Base-by-base conservation (phyloP, 495 filamentous ascomycete species). In the Penicillium odoratum region DNA sequence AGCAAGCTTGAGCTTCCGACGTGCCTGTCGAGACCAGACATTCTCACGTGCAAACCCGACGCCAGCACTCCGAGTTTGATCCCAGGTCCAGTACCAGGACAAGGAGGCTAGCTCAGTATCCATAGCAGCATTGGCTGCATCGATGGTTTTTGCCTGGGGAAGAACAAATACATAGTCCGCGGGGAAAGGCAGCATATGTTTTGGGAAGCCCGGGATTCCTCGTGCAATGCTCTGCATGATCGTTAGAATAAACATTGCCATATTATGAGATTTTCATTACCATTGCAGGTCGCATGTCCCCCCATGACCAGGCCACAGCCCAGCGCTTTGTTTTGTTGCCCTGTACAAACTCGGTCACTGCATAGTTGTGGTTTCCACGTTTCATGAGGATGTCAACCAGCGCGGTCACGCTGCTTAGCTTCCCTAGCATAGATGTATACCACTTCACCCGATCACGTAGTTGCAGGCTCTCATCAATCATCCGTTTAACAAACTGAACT, bases 351-450 rank as follows among this genome's bases (percentile, higher is more conserved):
- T 88, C 85, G 0, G 85, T 90, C 3, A 96, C 84, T 7, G 92
- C 93, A 57, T 85, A 97, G 71, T 98, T 98, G 11, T 78, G 69
- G 36, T 93, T 82, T 0, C 74, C 78, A 8, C 81, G 70, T 9
- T 74, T 74, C 33, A 78, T 81, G 0, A 98, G 73, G 30, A 71
- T 73, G 16, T 83, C 78, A 0, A 96, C 73, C 0, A 98, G 69
- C 0, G 71, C 56, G 3, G 84, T 78, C 5, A 96, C 74, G 55
- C 89, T 94, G 33, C 82, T 84, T 29, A 90, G 74, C 60, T 94
- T 95, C 0, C 94, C 94, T 0, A 97, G 76, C 91, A 98, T 96
- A 28, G 84, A 85, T 3, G 90, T 96, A 68, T 93, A 97, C 94
- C 94, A 98, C 49, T 83, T 84, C 8, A 93, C 82, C 18, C 77